A percentile compares a stretch with the other conserved stretches of the same genome.
These are phyloP conservation scores for Trichoderma sp. DNA, from an alignment of 2,329 filamentous ascomycete genomes.

Conservation along the genomic window DNA sequence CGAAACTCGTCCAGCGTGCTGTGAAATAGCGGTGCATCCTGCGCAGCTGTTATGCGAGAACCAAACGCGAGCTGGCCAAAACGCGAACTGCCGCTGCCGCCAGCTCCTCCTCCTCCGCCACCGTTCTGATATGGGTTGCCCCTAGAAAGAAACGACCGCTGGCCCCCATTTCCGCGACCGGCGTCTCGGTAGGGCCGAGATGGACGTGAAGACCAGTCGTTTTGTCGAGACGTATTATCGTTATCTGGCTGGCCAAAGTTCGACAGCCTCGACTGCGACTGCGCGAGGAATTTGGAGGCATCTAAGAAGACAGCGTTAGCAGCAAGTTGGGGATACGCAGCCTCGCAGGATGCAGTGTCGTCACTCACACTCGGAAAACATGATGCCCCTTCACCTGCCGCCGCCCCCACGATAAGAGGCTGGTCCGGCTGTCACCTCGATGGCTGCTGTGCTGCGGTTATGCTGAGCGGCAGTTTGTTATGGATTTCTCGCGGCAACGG, in stretches of 20 bases:
- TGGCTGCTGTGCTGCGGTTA: neutral
- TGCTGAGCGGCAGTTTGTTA: constrained; percentile 2
- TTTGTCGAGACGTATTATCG: constrained; percentile 39
- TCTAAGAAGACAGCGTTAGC: constrained; percentile 59
- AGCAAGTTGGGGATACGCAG: neutral
- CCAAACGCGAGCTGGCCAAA: constrained; percentile 75
- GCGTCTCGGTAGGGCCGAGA: constrained; percentile 41
- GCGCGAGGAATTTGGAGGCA: constrained; percentile 93
- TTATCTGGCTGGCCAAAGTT: constrained; percentile 66
- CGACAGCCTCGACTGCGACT: constrained; percentile 90
- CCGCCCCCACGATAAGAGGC: constrained; percentile 38
- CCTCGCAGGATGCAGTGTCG: neutral
- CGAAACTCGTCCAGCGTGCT: constrained; percentile 87
- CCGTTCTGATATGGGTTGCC: constrained; percentile 83
- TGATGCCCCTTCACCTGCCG: constrained; percentile 42
- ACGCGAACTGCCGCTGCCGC: constrained; percentile 60
- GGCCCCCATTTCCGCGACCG: constrained; percentile 38
- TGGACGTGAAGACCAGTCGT: constrained; percentile 45
- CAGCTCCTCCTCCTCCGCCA: constrained; percentile 40
- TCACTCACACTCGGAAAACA: constrained; percentile 80
- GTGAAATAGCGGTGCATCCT: constrained; percentile 92
- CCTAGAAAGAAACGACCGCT: constrained; percentile 51
- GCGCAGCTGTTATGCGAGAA: constrained; percentile 70
- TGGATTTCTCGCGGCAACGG: constrained; percentile 3
- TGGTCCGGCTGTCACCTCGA: constrained; percentile 25